Percentiles rank a stretch among this genome's conserved stretches.
These are phyloP conservation scores for Fusarium chaquense DNA, from an alignment of 2,329 filamentous ascomycete species.

Conservation along the genomic window DNA sequence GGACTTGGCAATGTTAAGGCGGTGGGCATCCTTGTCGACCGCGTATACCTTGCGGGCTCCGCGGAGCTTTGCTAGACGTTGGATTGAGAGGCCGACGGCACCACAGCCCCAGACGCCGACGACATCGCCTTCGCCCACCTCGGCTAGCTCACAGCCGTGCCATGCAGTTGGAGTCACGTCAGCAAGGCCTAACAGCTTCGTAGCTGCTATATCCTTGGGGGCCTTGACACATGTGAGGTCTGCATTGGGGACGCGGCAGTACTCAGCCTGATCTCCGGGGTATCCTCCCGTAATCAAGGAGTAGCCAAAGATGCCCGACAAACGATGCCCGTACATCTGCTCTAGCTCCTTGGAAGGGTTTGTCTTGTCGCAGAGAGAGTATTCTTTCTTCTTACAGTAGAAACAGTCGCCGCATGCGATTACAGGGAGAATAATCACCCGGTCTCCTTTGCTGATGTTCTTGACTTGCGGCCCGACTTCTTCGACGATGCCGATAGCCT, in stretches of 20 bases:
- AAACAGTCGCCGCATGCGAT: constrained; percentile 5
- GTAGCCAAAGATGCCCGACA: constrained; percentile 9
- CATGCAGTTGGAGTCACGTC: constrained; percentile 12
- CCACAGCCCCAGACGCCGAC: constrained; percentile 13
- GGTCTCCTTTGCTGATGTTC: not conserved
- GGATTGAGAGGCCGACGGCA: constrained; percentile 2
- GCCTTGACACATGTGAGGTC: constrained; percentile 15
- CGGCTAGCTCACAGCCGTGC: constrained; percentile 1
- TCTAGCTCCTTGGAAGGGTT: constrained; percentile 7
- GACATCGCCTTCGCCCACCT: constrained; percentile 5
- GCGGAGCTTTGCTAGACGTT: constrained; percentile 5
- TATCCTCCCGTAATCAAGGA: constrained; percentile 9
- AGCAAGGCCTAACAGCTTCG: not conserved
- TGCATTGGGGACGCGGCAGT: not conserved
- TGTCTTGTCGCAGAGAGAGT: not conserved
- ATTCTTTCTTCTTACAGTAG: constrained; percentile 8
- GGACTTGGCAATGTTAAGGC: not conserved
- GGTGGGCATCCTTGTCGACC: constrained; percentile 7
- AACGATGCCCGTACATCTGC: constrained; percentile 1
- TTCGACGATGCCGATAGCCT: constrained; percentile 12
- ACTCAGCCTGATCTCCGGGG: constrained; percentile 3
- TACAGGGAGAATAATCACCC: constrained; percentile 1
- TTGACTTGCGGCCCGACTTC: not conserved
- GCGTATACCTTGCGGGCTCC: constrained; percentile 7
- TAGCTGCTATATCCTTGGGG: not conserved